Evolutionary conservation across 345 rosid species (phyloP), one percentile per base, ranked within the genome.

Genomic region (Populus ilicifolia): DNA sequence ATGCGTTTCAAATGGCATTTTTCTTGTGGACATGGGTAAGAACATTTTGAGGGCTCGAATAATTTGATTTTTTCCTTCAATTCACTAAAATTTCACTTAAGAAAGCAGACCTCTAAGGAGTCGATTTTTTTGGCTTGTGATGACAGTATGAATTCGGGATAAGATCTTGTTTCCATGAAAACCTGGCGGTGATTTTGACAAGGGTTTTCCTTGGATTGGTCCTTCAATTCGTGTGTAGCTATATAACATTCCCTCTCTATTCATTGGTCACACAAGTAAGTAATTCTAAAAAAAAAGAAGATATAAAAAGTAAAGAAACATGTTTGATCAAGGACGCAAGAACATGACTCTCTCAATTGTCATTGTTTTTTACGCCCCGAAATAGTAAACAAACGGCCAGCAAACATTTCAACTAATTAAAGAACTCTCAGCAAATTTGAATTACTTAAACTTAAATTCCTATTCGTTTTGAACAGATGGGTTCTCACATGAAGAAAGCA

Each of bases 201-300:
- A 85, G 89, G 70, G 86, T 87, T 1, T 5, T 81, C 11, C 83
- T 81, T 13, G 89, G 87, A 8, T 13, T 87, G 33, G 76, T 76
- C 43, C 84, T 87, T 17, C 92, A 85, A 68, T 66, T 89, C 75
- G 38, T 89, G 1, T 89, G 92, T 77, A 89, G 90, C 79, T 87
- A 86, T 39, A 87, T 86, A 62, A 87, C 89, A 14, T 89, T 89
- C 70, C 92, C 92, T 73, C 92, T 89, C 17, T 86, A 89, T 66
- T 81, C 87, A 9, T 68, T 89, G 72, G 90, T 87, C 3, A 89
- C 92, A 5, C 92, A 89, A 29, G 90, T 87, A 43, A 89, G 89
- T 83, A 33, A 23, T 39, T 2, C n/a, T 71, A 8, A 2, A 39
- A 10, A 8, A 39, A 9, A 39, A 0, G 8, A 0, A 39, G 12